These are phyloP conservation scores for Leucocoprinus leucothites DNA, from an alignment of 768 basidiomycete genomes.

Conservation along the genomic window DNA sequence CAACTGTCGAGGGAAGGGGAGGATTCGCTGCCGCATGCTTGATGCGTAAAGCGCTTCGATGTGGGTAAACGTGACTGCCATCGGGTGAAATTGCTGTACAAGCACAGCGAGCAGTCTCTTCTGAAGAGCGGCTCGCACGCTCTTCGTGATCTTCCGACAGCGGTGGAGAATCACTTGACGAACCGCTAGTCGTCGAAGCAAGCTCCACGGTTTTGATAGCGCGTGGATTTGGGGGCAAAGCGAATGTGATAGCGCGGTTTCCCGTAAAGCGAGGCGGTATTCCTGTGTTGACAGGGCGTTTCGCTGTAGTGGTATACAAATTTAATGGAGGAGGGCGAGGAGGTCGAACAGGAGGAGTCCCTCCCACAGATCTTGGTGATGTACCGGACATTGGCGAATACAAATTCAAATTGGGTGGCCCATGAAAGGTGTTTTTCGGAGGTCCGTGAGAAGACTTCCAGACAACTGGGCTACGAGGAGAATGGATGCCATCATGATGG, in stretches of 20 bases:
- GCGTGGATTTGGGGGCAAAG: conserved; percentile 1
- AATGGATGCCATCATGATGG: background rate
- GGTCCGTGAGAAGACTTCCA: conserved; percentile 18
- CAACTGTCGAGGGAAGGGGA: background rate
- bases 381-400: conserved; percentile 15
- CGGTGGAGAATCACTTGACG: background rate
- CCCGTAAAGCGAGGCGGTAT: background rate
- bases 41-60: background rate
- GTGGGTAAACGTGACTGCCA: background rate
- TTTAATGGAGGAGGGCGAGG: conserved; percentile 16
- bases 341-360: conserved; percentile 16
- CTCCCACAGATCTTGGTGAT: conserved; percentile 13
- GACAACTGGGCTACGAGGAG: background rate
- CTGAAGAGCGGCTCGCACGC: background rate
- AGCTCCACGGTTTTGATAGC: background rate
- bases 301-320: background rate
- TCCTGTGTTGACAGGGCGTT: conserved; percentile 8
- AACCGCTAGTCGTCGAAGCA: background rate
- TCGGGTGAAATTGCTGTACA: background rate
- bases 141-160: background rate
- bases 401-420: conserved; percentile 18
- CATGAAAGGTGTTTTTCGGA: conserved; percentile 20
- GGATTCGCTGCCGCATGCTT: background rate
- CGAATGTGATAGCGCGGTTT: conserved; percentile 6
- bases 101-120: background rate